Percentiles rank a stretch among this genome's conserved stretches.
Evolutionary conservation across 2,329 filamentous ascomycete genomes (phyloP).

Genomic region (Cercospora sp.): DNA sequence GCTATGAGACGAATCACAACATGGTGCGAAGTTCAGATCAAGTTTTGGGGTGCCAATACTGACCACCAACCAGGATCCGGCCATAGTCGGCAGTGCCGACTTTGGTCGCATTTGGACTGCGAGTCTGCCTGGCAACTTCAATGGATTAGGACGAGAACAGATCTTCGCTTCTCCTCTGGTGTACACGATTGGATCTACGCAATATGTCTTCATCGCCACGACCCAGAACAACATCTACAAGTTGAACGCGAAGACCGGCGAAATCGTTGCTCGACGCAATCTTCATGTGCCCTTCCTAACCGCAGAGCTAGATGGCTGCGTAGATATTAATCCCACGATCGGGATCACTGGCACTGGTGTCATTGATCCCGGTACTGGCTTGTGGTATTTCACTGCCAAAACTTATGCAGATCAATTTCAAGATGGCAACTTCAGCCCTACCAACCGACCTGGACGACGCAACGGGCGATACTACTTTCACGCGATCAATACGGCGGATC

Average conservation of each 20-base stretch:
- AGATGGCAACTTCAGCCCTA: constrained; percentile 6
- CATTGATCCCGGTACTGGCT: constrained; percentile 13
- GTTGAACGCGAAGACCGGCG: constrained; percentile 16
- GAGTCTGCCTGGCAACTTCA: constrained; percentile 14
- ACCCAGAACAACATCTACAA: constrained; percentile 20
- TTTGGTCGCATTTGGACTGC: constrained; percentile 15
- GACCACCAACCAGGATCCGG: background rate
- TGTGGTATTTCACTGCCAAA: constrained; percentile 18
- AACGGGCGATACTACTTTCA: constrained; percentile 18
- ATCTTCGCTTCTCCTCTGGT: constrained; percentile 15
- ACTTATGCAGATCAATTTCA: constrained; percentile 16
- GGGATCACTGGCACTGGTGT: constrained; percentile 17
- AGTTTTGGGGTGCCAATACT: background rate
- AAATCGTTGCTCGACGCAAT: constrained; percentile 8
- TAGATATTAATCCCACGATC: constrained; percentile 10
- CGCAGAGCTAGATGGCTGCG: constrained; percentile 9
- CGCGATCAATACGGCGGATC: constrained; percentile 14
- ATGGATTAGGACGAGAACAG: constrained; percentile 10
- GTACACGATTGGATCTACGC: constrained; percentile 13
- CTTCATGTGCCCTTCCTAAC: constrained; percentile 15
- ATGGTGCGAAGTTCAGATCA: background rate
- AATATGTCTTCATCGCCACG: constrained; percentile 17
- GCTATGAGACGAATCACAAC: constrained; percentile 16
- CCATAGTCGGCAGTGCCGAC: constrained; percentile 2
- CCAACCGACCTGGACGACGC: constrained; percentile 7